phyloP scores from a whole-genome alignment of 2,329 filamentous ascomycete species.

The Biscogniauxia mediterranea region DNA sequence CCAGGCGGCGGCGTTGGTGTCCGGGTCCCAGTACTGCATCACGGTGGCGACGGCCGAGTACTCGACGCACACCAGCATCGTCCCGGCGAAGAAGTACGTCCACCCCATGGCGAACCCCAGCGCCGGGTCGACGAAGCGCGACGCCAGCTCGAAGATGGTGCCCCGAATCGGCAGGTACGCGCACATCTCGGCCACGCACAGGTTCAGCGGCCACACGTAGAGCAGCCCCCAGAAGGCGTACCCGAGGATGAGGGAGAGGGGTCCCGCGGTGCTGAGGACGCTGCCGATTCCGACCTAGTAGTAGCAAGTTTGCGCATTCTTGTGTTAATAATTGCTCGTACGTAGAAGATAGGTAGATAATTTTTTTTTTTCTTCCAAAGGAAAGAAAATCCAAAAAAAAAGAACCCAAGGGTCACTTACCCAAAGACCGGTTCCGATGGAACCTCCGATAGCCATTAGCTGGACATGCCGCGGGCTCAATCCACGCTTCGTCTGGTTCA shows the following conservation, averaged over 20 bases:
- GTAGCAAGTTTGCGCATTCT: background rate
- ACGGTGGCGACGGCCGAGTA: slow-evolving; percentile 44
- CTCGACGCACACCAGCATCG: slow-evolving; percentile 46
- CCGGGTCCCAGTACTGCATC: slow-evolving; percentile 43
- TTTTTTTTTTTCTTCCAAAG: no score
- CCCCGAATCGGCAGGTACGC: slow-evolving; percentile 54
- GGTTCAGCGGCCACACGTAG: slow-evolving; percentile 44
- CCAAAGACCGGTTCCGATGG: slow-evolving; percentile 46
- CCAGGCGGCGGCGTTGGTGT: slow-evolving; percentile 47
- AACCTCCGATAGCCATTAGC: slow-evolving; percentile 49
- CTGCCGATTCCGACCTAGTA: slow-evolving; percentile 41
- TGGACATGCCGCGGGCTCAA: slow-evolving; percentile 43
- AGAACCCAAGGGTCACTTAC: slow-evolving; percentile 14
- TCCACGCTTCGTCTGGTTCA: slow-evolving; percentile 25
- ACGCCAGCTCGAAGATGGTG: slow-evolving; percentile 54
- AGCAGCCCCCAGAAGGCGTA: slow-evolving; percentile 44
- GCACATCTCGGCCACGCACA: slow-evolving; percentile 56
- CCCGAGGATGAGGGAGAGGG: slow-evolving; percentile 43
- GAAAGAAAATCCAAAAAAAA: no score
- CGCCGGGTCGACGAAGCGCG: slow-evolving; percentile 54
- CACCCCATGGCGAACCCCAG: slow-evolving; percentile 49
- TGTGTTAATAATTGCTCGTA: no score
- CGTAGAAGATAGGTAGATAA: no score
- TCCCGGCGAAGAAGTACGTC: slow-evolving; percentile 49
- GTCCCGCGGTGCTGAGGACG: slow-evolving; percentile 41